A percentile compares a stretch with the other conserved stretches of the same genome.
Evolutionary conservation across 257 asterid species (phyloP).

Genomic region (Lavandula angustifolia): DNA sequence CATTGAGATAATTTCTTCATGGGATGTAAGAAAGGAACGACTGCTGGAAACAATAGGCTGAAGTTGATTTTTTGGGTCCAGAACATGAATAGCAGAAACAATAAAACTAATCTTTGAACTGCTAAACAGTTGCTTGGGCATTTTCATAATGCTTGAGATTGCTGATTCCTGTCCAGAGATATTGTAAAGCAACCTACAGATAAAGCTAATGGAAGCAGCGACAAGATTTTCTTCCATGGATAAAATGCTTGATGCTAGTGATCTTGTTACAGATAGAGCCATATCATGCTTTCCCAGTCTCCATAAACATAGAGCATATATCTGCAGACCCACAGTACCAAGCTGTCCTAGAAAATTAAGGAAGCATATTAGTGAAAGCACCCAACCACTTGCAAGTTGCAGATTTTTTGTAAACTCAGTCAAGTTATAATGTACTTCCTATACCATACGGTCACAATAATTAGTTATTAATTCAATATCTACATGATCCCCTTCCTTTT

Average conservation of each 20-base stretch:
- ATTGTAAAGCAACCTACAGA: conserved; percentile 70
- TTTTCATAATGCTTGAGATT: conserved; percentile 64
- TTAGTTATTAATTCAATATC: background rate
- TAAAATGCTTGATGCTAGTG: conserved; percentile 63
- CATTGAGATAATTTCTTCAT: conserved; percentile 64
- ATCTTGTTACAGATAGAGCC: conserved; percentile 64
- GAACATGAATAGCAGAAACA: conserved; percentile 71
- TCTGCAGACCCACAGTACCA: conserved; percentile 65
- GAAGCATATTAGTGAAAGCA: conserved; percentile 28
- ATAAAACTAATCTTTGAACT: conserved; percentile 70
- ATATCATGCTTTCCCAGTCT: conserved; percentile 70
- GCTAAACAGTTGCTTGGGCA: conserved; percentile 71
- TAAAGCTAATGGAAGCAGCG: conserved; percentile 63
- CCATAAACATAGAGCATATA: conserved; percentile 85
- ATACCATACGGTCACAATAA: conserved; percentile 4
- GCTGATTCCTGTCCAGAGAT: conserved; percentile 78
- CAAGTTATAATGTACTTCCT: conserved; percentile 5
- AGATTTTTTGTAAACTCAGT: conserved; percentile 11
- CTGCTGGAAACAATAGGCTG: conserved; percentile 71
- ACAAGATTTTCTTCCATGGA: conserved; percentile 67
- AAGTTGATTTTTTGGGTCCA: conserved; percentile 69
- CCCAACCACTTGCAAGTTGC: conserved; percentile 16
- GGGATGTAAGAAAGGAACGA: conserved; percentile 55
- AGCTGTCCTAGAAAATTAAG: conserved; percentile 74
- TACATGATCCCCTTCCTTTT: conserved; percentile 7